Percentiles rank a stretch among this genome's conserved stretches.
phyloP scores from a whole-genome alignment of 345 rosid species.

The Noccaea caerulescens region DNA sequence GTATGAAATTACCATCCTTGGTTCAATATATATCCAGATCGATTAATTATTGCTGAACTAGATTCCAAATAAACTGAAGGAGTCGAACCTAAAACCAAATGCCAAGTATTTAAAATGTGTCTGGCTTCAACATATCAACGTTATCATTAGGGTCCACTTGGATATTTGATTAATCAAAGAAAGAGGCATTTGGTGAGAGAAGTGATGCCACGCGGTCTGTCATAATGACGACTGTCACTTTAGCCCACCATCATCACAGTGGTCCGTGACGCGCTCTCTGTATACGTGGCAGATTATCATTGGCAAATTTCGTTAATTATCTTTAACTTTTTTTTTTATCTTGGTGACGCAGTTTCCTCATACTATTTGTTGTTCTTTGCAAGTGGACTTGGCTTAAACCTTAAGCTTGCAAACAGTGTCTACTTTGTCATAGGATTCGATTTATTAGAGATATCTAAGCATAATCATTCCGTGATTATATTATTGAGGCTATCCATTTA shows the following conservation, averaged over 20 bases:
- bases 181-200: slow-evolving; percentile 32
- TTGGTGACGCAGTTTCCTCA: slow-evolving; percentile 32
- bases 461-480: not conserved
- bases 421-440: slow-evolving; percentile 38
- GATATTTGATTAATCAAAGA: not conserved
- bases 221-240: slow-evolving; percentile 43
- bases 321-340: slow-evolving; percentile 12
- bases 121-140: slow-evolving; percentile 20
- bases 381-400: slow-evolving; percentile 25
- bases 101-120: slow-evolving; percentile 23
- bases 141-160: slow-evolving; percentile 32
- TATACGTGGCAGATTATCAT: slow-evolving; percentile 8
- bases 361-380: not conserved
- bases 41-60: slow-evolving; percentile 22
- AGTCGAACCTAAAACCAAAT: not conserved
- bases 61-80: slow-evolving; percentile 7
- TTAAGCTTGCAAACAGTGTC: slow-evolving; percentile 25
- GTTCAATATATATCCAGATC: not conserved
- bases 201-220: slow-evolving; percentile 40
- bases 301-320: slow-evolving; percentile 4
- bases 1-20: not conserved
- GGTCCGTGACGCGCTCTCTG: slow-evolving; percentile 25
- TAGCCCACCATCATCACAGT: slow-evolving; percentile 38
- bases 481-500: not conserved
- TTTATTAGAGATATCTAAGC: slow-evolving; percentile 9